Base-by-base conservation (phyloP, 768 basidiomycete genomes). In the Clavaria fumosa region DNA sequence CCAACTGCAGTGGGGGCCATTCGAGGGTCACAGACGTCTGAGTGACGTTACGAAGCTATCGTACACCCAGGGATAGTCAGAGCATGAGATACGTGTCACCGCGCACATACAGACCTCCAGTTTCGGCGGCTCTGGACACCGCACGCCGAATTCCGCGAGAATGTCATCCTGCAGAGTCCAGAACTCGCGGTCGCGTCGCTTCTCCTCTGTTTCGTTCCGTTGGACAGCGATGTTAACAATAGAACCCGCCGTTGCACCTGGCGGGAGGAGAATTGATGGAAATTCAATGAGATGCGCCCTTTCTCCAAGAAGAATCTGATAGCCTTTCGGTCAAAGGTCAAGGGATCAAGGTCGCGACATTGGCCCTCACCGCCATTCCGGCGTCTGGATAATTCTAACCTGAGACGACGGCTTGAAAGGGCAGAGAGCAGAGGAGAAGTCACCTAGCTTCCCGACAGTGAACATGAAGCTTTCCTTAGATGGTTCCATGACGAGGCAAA, bases 211-310 rank as follows among this genome's bases (percentile, higher is more conserved):
- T 22, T 73, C 57, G 53, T 99, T 95, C 45, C 89, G 80, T 51
- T 85, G 73, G 10, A 97, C 91, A 2, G 90, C 77, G 56, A 97
- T 97, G 54, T 89, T 95, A 48, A 99, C 86, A 47, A 99, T 96
- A 14, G 89, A 95, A 4, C 95, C 95, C 0, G 91, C 75, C 6
- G 81, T 77, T 1, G 88, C 78, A 10, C 91, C 91, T 0, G 90
- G 84, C 1, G 95, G 95, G 5, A 97, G 64, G 1, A 97, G 71
- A 26, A 99, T 68, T 0, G 95, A 97, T 1, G 95, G 95, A 56
- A 97, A 99, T 58, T 99, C 93, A 49, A 99, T 93, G 23, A 97
- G 69, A 52, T 97, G 93, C 12, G 91, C 91, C 30, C 88, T 73
- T 55, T 86, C 88, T 11, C 93, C 90, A 10, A 96, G 69, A 1